Evolutionary conservation across 306 rosid genomes (phyloP).

Genomic region (Astragalus membranaceus): DNA sequence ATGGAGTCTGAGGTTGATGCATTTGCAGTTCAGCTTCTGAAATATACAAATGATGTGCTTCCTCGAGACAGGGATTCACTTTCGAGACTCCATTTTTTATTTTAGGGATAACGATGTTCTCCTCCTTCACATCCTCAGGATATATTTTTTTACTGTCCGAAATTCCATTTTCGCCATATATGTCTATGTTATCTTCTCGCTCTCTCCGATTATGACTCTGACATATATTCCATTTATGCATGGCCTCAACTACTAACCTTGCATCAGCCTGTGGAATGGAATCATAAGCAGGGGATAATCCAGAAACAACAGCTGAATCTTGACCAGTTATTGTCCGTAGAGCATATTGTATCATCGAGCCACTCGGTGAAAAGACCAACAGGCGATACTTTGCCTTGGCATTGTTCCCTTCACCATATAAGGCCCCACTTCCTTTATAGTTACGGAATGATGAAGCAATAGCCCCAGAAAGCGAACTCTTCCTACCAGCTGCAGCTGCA

Average conservation of each 20-base stretch:
- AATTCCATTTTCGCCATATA: constrained; percentile 83
- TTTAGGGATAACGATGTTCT: constrained; percentile 35
- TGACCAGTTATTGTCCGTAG: constrained; percentile 38
- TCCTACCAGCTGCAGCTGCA: constrained; percentile 84
- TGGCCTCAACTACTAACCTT: constrained; percentile 72
- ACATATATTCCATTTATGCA: constrained; percentile 88
- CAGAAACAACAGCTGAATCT: constrained; percentile 43
- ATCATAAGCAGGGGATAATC: constrained; percentile 44
- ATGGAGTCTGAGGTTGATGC: constrained; percentile 56
- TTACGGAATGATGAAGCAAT: constrained; percentile 74
- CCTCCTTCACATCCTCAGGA: constrained; percentile 54
- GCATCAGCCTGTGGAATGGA: constrained; percentile 52
- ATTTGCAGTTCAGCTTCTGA: constrained; percentile 95
- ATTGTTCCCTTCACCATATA: constrained; percentile 37
- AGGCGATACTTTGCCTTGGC: constrained; percentile 56
- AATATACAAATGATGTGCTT: constrained; percentile 67
- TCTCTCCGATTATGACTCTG: constrained; percentile 66
- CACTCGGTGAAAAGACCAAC: constrained; percentile 81
- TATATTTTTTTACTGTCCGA: constrained; percentile 50
- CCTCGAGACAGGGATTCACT: constrained; percentile 45
- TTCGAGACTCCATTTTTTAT: constrained; percentile 29
- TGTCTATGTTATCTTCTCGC: constrained; percentile 68
- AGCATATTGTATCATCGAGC: constrained; percentile 77
- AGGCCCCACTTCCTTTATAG: constrained; percentile 43
- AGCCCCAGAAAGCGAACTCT: constrained; percentile 58